These are phyloP conservation scores for Takakia lepidozioides DNA, from an alignment of 225 moss, liverwort and hornwort genomes.

Conservation along the genomic window DNA sequence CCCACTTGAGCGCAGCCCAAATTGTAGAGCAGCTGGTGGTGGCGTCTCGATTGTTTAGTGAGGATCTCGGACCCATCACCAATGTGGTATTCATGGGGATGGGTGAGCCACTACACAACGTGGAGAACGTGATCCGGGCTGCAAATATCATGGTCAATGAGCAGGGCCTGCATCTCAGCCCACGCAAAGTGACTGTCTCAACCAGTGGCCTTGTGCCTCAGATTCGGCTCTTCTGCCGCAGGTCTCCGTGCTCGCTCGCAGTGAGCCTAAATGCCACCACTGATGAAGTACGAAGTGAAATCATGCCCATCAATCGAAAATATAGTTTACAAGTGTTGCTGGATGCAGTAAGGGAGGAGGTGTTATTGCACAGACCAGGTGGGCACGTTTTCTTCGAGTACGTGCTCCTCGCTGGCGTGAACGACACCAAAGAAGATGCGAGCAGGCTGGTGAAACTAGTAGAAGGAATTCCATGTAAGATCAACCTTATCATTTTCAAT, in stretches of 20 bases:
- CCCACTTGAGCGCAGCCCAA: constrained; percentile 68
- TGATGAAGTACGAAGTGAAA: constrained; percentile 48
- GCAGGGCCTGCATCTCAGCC: constrained; percentile 69
- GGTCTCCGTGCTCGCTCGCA: constrained; percentile 63
- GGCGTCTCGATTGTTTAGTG: constrained; percentile 54
- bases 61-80: constrained; percentile 48
- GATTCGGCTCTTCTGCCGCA: constrained; percentile 53
- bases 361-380: constrained; percentile 26
- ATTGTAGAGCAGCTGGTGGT: constrained; percentile 88
- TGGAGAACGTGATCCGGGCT: constrained; percentile 65
- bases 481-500: constrained; percentile 80
- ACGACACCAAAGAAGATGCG: constrained; percentile 71
- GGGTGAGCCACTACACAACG: constrained; percentile 90
- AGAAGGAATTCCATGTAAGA: constrained; percentile 66
- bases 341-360: constrained; percentile 53
- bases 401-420: constrained; percentile 72
- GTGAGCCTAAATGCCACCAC: constrained; percentile 92
- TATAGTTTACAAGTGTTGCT: constrained; percentile 49
- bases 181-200: constrained; percentile 74
- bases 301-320: constrained; percentile 87
- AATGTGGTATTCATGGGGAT: constrained; percentile 98
- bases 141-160: constrained; percentile 77
- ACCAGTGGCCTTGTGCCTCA: constrained; percentile 82
- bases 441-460: constrained; percentile 58
- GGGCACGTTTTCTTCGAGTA: constrained; percentile 65